Percentiles rank a stretch among this genome's conserved stretches.
Evolutionary conservation across 225 moss, liverwort and hornwort genomes (phyloP).

Genomic region (Ulota crispa): DNA sequence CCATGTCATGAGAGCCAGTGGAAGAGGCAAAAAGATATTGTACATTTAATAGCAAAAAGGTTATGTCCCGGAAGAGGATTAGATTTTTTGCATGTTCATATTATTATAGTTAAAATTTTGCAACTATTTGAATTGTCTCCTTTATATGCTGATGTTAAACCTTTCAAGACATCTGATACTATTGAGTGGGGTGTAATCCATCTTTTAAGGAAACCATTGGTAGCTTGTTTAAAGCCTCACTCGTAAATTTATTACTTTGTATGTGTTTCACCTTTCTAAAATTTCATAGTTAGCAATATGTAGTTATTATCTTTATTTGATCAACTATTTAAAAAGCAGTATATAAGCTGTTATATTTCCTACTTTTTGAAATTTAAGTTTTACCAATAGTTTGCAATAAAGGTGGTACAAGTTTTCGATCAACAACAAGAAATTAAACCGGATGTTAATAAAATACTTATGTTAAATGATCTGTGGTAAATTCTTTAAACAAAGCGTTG

Average conservation of each 20-base stretch:
- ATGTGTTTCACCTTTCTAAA: not conserved
- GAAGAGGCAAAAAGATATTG: conserved; percentile 24
- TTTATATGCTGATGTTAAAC: conserved; percentile 37
- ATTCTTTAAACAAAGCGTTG: too few relatives aligned
- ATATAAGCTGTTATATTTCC: too few relatives aligned
- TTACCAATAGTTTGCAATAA: too few relatives aligned
- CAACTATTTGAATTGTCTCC: conserved; percentile 42
- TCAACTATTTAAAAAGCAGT: not conserved
- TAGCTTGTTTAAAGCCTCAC: conserved; percentile 48
- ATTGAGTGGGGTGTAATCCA: conserved; percentile 52
- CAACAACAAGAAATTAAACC: too few relatives aligned
- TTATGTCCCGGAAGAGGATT: conserved; percentile 30
- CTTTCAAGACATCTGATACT: conserved; percentile 19
- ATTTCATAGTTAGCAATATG: not conserved
- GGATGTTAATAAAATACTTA: too few relatives aligned
- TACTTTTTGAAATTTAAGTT: not conserved
- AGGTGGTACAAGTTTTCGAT: too few relatives aligned
- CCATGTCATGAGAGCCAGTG: not conserved
- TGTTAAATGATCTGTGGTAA: too few relatives aligned
- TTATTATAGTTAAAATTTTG: conserved; percentile 33
- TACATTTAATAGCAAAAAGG: conserved; percentile 24
- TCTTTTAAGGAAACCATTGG: conserved; percentile 45
- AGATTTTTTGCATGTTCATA: conserved; percentile 31
- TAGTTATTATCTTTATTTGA: not conserved
- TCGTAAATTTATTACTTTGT: conserved; percentile 13